Percentiles rank a stretch among this genome's conserved stretches.
phyloP scores from a whole-genome alignment of 2,329 filamentous ascomycete genomes.

The Cladosporium phlei region DNA sequence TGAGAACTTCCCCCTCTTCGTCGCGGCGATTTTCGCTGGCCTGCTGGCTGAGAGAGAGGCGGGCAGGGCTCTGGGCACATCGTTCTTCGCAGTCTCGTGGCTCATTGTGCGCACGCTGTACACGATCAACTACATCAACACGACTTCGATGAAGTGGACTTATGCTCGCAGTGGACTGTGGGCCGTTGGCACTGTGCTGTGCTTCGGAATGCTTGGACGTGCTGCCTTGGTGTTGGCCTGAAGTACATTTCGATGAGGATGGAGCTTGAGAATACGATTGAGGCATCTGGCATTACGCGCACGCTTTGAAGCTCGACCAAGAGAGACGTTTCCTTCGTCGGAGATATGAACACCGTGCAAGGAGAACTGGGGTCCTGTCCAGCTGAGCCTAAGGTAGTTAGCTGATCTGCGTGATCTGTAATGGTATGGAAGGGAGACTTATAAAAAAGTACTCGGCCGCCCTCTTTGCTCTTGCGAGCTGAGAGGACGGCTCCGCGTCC shows the following conservation, averaged over 20 bases:
- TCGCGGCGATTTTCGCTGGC: conserved; percentile 40
- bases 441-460: conserved; percentile 35
- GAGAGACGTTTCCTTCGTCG: no score
- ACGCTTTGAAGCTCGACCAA: no score
- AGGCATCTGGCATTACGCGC: no score
- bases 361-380: no score
- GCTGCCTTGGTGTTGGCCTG: conserved; percentile 27
- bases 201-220: conserved; percentile 28
- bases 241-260: neutral
- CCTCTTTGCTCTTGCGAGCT: conserved; percentile 23
- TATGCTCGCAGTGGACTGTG: conserved; percentile 29
- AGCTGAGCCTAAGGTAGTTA: no score
- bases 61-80: conserved; percentile 26
- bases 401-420: conserved; percentile 6
- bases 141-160: conserved; percentile 23
- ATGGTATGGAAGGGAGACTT: conserved; percentile 28
- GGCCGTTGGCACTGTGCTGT: conserved; percentile 27
- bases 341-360: no score
- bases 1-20: conserved; percentile 45
- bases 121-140: conserved; percentile 35
- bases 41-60: conserved; percentile 36
- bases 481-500: conserved; percentile 18
- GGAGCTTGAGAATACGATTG: no score
- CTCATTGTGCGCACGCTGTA: conserved; percentile 36
- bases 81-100: conserved; percentile 33